Base-by-base conservation (phyloP, 768 basidiomycete species). In the Lactarius psammicola region DNA sequence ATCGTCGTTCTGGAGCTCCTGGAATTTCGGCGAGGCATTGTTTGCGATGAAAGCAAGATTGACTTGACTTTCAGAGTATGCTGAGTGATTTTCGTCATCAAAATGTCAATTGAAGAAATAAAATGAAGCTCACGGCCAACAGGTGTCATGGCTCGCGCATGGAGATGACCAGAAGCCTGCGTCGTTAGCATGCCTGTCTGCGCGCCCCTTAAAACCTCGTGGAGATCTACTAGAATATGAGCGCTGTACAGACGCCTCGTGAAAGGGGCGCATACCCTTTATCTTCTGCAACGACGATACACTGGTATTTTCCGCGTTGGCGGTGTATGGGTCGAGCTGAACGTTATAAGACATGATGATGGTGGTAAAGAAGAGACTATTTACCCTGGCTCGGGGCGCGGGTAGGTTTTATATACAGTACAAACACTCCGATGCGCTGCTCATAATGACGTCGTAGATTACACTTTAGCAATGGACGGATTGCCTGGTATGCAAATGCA, bases 91-190 rank as follows among this genome's bases (percentile, higher is more conserved):
- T 71, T 28, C 11, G 36, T 44, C 15, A 4, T 49, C 10, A 34
- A 17, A 36, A 38, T 20, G 13, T 28, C n/a, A n/a, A 0, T 8
- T 17, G 0, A 40, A 42, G 15, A 33, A 38, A 18, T 11, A 36
- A 30, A 44, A 11, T 51, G 15, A 18, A 31, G 74, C 86, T 51
- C 69, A 90, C 90, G 84, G 44, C 81, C 78, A n/a, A 84, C 80
- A 23, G 89, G 88, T 18, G 82, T 80, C 94, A 95, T 95, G 30
- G 88, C 87, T 63, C 93, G 84, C 9, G 91, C 85, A 75, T 95
- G 93, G 26, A 95, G 75, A 51, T 83, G 78, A 0, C 91, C 92
- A 62, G 81, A 72, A 20, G 85, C 81, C 42, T 88, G 87, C 17
- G 90, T 92, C 11, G 90, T 89, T 23, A 95, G 77, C 87, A 94